phyloP scores from a whole-genome alignment of 2,329 filamentous ascomycete genomes.

The Thielaviopsis ethacetica region DNA sequence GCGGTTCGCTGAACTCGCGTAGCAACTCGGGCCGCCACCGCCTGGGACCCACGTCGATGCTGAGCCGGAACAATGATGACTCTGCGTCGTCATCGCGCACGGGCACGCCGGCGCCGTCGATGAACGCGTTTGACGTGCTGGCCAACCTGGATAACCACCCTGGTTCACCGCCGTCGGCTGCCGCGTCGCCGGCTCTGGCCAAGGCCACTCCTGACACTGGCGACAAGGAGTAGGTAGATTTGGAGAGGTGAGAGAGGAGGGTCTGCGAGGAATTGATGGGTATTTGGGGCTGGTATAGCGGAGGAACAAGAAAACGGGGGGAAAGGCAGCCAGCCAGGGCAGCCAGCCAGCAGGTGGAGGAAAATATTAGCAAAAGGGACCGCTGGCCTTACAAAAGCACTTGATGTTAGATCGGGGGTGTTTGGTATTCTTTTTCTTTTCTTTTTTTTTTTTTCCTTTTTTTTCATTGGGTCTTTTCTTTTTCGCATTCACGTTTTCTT shows the following conservation, averaged over 20 bases:
- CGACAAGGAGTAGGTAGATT: slow-evolving; percentile 26
- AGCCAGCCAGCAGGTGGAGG: not conserved
- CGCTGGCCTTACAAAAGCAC: not conserved
- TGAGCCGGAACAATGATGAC: slow-evolving; percentile 63
- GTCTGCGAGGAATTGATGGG: not conserved
- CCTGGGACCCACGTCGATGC: slow-evolving; percentile 54
- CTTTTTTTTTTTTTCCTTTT: slow-evolving; percentile 14
- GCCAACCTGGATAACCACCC: slow-evolving; percentile 48
- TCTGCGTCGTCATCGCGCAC: slow-evolving; percentile 79
- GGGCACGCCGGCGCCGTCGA: slow-evolving; percentile 53
- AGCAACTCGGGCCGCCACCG: slow-evolving; percentile 63
- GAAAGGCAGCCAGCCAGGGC: not conserved
- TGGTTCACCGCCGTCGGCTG: slow-evolving; percentile 52
- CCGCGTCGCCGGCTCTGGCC: slow-evolving; percentile 47
- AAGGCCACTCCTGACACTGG: slow-evolving; percentile 41
- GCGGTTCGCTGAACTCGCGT: slow-evolving; percentile 74
- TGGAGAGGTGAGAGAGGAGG: slow-evolving; percentile 28
- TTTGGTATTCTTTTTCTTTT: slow-evolving; percentile 5
- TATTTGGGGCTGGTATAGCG: not conserved
- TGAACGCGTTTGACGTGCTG: slow-evolving; percentile 78
- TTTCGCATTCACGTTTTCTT: not conserved
- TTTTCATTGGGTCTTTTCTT: slow-evolving; percentile 18
- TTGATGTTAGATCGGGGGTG: slow-evolving; percentile 9
- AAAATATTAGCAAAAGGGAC: not conserved
- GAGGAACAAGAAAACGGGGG: not conserved